These are phyloP conservation scores for Alisma plantagoaquatica DNA, from an alignment of 106 monocot species.

Conservation along the genomic window DNA sequence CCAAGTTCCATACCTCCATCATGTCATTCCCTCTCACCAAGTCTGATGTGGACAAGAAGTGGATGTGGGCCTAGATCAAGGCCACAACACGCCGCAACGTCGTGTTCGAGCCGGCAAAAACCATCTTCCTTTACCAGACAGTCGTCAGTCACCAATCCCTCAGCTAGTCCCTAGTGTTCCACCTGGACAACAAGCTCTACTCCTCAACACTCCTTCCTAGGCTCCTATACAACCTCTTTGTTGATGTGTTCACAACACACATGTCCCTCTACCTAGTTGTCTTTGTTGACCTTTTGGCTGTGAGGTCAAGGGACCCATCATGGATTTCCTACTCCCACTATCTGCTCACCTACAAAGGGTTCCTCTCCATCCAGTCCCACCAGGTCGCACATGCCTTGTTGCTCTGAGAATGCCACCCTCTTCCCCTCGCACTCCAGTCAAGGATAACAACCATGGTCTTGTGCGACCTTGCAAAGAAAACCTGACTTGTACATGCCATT, in stretches of 20 bases:
- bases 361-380: slow-evolving; percentile 21
- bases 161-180: too few relatives aligned
- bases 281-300: slow-evolving; percentile 15
- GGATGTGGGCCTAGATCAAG: slow-evolving; percentile 22
- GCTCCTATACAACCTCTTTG: too few relatives aligned
- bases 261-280: too few relatives aligned
- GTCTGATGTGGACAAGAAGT: slow-evolving; percentile 8
- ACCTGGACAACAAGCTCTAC: too few relatives aligned
- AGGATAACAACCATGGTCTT: too few relatives aligned
- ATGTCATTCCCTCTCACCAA: slow-evolving; percentile 12
- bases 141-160: slow-evolving; percentile 22
- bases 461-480: too few relatives aligned
- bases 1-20: too few relatives aligned
- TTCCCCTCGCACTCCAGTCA: slow-evolving; percentile 20
- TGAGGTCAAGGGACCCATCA: slow-evolving; percentile 12
- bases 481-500: too few relatives aligned
- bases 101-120: slow-evolving; percentile 20
- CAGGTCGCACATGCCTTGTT: slow-evolving; percentile 11
- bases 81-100: slow-evolving; percentile 16
- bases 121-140: slow-evolving; percentile 66
- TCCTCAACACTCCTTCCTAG: too few relatives aligned
- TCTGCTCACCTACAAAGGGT: slow-evolving; percentile 25
- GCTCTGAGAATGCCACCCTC: slow-evolving; percentile 4
- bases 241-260: too few relatives aligned
- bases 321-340: slow-evolving; percentile 17